Evolutionary conservation across 2,329 filamentous ascomycete species (phyloP).

Genomic region (Aureobasidium sp.): DNA sequence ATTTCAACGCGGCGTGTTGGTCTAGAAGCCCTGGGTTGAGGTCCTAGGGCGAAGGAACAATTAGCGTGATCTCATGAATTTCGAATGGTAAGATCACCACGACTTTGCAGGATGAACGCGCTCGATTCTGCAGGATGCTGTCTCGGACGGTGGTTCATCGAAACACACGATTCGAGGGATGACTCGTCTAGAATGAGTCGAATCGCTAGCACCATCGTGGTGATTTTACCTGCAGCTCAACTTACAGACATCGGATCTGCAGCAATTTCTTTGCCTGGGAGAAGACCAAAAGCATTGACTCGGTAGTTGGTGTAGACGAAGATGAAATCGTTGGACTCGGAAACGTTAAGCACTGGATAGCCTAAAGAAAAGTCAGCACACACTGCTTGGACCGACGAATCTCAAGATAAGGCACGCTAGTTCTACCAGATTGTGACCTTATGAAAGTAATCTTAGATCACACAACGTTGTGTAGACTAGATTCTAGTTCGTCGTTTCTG

Average conservation of each 20-base stretch:
- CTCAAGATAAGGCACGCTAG: background rate
- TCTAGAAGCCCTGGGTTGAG: slow-evolving; percentile 41
- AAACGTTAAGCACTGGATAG: slow-evolving; percentile 51
- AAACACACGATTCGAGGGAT: too few species aligned
- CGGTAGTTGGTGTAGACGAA: slow-evolving; percentile 48
- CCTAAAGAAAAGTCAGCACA: slow-evolving; percentile 24
- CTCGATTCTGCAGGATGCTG: too few species aligned
- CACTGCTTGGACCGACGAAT: background rate
- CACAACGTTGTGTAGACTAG: background rate
- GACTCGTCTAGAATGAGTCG: too few species aligned
- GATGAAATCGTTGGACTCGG: slow-evolving; percentile 41
- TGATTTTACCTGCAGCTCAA: too few species aligned
- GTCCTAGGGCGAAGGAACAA: too few species aligned
- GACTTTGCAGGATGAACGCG: too few species aligned
- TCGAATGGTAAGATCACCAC: too few species aligned
- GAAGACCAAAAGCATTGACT: slow-evolving; percentile 48
- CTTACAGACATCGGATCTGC: slow-evolving; percentile 32
- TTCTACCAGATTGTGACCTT: background rate
- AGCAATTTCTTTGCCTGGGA: slow-evolving; percentile 41
- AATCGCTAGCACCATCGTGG: too few species aligned
- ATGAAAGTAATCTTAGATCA: background rate
- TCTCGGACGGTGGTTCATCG: too few species aligned
- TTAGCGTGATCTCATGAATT: too few species aligned
- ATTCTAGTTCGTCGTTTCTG: background rate
- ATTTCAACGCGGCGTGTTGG: slow-evolving; percentile 42